phyloP scores from a whole-genome alignment of 805 yeast species.

The Teunomyces tritomae region DNA sequence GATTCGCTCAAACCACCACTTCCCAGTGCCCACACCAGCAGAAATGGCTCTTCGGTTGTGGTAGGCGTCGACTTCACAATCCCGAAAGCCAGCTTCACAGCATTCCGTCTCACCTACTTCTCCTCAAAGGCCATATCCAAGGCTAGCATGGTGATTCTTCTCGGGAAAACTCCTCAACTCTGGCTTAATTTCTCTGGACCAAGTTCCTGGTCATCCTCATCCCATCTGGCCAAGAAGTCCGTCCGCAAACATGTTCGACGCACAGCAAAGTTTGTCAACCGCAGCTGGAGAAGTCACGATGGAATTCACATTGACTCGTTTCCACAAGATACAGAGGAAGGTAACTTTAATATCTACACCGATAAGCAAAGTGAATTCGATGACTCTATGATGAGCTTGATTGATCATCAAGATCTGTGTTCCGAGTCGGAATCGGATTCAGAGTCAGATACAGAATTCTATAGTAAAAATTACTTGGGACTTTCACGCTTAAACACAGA shows the following conservation, averaged over 20 bases:
- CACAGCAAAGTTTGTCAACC: constrained; percentile 4
- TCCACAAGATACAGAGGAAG: constrained; percentile 6
- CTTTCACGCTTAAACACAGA: constrained; percentile 1
- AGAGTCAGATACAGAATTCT: not conserved
- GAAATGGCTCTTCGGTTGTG: not conserved
- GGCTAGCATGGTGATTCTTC: constrained; percentile 45
- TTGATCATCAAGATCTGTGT: constrained; percentile 1
- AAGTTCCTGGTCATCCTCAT: constrained; percentile 18
- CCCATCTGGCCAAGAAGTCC: constrained; percentile 8
- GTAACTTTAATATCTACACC: constrained; percentile 7
- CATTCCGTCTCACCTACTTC: constrained; percentile 56
- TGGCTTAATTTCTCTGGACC: constrained; percentile 47
- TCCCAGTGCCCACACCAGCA: not conserved
- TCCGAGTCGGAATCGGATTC: not conserved
- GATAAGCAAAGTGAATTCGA: constrained; percentile 2
- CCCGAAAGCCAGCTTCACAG: constrained; percentile 59
- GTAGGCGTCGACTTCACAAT: constrained; percentile 18
- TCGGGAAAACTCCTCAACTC: constrained; percentile 58
- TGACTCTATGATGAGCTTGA: not conserved
- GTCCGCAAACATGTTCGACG: constrained; percentile 7
- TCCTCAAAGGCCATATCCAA: constrained; percentile 46
- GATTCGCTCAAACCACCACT: not conserved
- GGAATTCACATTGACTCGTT: constrained; percentile 1
- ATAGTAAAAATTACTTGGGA: not conserved
- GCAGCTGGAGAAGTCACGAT: constrained; percentile 2